These are phyloP conservation scores for Colletotrichum liaoningense DNA, from an alignment of 2,329 filamentous ascomycete species.

Conservation along the genomic window DNA sequence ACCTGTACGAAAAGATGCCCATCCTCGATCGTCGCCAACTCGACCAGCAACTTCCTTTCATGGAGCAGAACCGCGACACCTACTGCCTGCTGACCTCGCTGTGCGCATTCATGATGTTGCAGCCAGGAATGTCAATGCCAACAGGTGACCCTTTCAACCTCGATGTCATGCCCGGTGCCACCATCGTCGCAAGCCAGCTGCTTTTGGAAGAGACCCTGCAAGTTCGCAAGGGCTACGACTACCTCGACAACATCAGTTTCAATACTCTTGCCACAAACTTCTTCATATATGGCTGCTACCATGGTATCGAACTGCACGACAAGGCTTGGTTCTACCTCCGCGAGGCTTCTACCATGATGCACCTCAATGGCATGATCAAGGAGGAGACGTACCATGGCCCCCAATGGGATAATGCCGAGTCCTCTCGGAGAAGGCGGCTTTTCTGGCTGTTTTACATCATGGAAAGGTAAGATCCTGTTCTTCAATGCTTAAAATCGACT, in stretches of 20 bases:
- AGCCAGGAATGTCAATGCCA: slow-evolving; percentile 74
- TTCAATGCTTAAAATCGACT: neutral
- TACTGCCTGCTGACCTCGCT: slow-evolving; percentile 75
- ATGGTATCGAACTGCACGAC: slow-evolving; percentile 78
- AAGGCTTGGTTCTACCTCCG: slow-evolving; percentile 84
- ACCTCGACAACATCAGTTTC: slow-evolving; percentile 65
- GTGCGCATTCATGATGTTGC: slow-evolving; percentile 75
- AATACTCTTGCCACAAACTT: slow-evolving; percentile 79
- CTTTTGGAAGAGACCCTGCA: slow-evolving; percentile 75
- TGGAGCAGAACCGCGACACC: slow-evolving; percentile 71
- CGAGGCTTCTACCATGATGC: slow-evolving; percentile 78
- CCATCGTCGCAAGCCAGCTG: slow-evolving; percentile 72
- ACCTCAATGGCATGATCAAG: slow-evolving; percentile 70
- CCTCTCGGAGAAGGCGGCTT: slow-evolving; percentile 72
- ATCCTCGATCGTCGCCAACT: slow-evolving; percentile 69
- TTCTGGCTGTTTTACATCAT: slow-evolving; percentile 81
- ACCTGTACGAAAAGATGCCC: slow-evolving; percentile 73
- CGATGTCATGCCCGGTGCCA: slow-evolving; percentile 68
- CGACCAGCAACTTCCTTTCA: slow-evolving; percentile 68
- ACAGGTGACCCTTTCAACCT: slow-evolving; percentile 66
- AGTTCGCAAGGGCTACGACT: slow-evolving; percentile 73
- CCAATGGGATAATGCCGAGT: slow-evolving; percentile 68
- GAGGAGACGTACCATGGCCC: slow-evolving; percentile 67
- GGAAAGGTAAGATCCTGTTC: slow-evolving; percentile 67
- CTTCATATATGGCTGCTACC: slow-evolving; percentile 80